phyloP scores from a whole-genome alignment of 2,329 filamentous ascomycete species.

The Chaetomiaceae sp. region DNA sequence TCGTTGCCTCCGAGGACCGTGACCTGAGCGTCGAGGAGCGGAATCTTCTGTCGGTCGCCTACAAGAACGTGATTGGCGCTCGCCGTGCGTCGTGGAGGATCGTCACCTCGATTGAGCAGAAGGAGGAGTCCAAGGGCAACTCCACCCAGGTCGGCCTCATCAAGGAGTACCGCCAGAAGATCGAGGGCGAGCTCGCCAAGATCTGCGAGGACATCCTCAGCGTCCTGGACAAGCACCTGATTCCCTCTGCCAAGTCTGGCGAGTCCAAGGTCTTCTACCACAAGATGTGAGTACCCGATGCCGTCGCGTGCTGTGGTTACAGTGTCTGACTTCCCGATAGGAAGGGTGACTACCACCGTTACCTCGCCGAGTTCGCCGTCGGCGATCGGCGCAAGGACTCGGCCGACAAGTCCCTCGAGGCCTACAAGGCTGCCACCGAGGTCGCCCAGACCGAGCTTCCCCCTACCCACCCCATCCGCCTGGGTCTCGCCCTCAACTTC shows the following conservation, averaged over 20 bases:
- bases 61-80: constrained; percentile 98
- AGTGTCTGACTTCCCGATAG: constrained; percentile 44
- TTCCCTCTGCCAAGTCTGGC: constrained; percentile 87
- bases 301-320: neutral
- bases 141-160: constrained; percentile 84
- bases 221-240: constrained; percentile 89
- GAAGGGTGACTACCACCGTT: constrained; percentile 99
- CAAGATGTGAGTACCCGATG: constrained; percentile 70
- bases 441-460: constrained; percentile 85
- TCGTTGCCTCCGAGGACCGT: constrained; percentile 81
- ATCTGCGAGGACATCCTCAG: constrained; percentile 97
- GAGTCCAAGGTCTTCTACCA: constrained; percentile 99
- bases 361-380: constrained; percentile 93
- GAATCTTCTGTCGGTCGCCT: constrained; percentile 94
- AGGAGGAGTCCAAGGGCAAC: constrained; percentile 99
- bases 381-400: constrained; percentile 94
- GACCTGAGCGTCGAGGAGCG: constrained; percentile 90
- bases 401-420: constrained; percentile 90
- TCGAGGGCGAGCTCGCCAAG: constrained; percentile 92
- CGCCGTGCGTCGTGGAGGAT: constrained; percentile 98
- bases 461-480: constrained; percentile 88
- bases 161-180: constrained; percentile 98
- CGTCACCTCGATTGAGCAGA: constrained; percentile 97
- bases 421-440: constrained; percentile 91
- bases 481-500: constrained; percentile 91